Percentiles rank a stretch among this genome's conserved stretches.
Conservation (phyloP, 768 basidiomycete species). For the Russula emetica region DNA sequence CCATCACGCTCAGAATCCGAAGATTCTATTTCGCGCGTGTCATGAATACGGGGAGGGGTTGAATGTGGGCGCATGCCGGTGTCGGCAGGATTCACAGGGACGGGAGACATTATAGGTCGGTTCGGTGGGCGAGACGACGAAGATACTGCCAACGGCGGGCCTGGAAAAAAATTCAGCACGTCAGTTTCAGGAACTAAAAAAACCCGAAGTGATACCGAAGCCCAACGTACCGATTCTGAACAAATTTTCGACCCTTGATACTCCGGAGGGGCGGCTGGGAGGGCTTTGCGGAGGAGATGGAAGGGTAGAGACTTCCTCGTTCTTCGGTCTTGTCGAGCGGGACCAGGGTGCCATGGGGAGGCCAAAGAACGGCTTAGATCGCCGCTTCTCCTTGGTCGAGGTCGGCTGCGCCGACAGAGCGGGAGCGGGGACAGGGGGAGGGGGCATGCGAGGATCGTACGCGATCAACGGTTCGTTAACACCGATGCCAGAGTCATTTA, state of each 20-base stretch:
- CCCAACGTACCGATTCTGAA: slow-evolving; percentile 18
- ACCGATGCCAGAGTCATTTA: slow-evolving; percentile 23
- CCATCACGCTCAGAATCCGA: slow-evolving; percentile 31
- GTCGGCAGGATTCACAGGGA: slow-evolving; percentile 3
- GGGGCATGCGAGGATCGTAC: slow-evolving; percentile 27
- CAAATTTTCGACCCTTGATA: slow-evolving; percentile 20
- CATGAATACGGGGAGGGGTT: slow-evolving; percentile 27
- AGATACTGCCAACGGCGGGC: neutral
- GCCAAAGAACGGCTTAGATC: slow-evolving; percentile 45
- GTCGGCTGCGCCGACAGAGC: slow-evolving; percentile 28
- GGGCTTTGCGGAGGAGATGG: slow-evolving; percentile 5
- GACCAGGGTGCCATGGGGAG: slow-evolving; percentile 20
- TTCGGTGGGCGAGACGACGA: slow-evolving; percentile 16
- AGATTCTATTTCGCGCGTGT: slow-evolving; percentile 16
- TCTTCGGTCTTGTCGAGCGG: slow-evolving; percentile 11
- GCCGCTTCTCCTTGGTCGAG: slow-evolving; percentile 35
- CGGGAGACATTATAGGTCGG: slow-evolving; percentile 2
- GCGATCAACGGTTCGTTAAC: slow-evolving; percentile 15
- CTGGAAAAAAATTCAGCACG: neutral
- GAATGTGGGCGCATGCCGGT: slow-evolving; percentile 20
- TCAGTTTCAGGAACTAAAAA: neutral
- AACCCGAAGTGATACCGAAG: neutral
- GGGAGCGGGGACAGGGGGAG: slow-evolving; percentile 21
- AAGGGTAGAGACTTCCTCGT: neutral
- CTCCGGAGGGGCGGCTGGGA: slow-evolving; percentile 4